These are phyloP conservation scores for Pythium rhizo-oryzae DNA, from an alignment of 352 stramenopile genomes.

Conservation along the genomic window DNA sequence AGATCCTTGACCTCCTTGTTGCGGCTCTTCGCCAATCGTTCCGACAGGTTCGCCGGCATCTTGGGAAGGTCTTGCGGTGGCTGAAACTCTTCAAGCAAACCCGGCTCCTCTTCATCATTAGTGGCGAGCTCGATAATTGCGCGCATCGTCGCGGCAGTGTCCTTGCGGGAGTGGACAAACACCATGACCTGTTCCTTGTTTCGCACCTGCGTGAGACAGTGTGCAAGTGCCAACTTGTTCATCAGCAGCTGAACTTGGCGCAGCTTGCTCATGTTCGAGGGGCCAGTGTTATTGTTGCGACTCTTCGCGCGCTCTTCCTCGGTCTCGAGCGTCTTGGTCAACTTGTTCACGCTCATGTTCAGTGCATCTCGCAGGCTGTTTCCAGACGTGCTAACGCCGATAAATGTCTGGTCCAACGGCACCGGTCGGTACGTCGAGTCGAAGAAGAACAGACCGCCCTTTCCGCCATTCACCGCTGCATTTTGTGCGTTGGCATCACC, in stretches of 20 bases:
- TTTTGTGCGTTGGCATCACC: slow-evolving; percentile 60
- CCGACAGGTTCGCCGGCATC: slow-evolving; percentile 52
- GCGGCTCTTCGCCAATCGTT: slow-evolving; percentile 91
- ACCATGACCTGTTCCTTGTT: slow-evolving; percentile 96
- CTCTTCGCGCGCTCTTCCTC: slow-evolving; percentile 40
- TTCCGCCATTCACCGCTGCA: slow-evolving; percentile 69
- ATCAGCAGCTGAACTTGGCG: slow-evolving; percentile 79
- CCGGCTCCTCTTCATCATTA: slow-evolving; percentile 60
- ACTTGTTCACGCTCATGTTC: slow-evolving; percentile 44
- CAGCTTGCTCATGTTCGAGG: slow-evolving; percentile 54
- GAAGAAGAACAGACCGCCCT: slow-evolving; percentile 97
- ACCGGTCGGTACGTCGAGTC: slow-evolving; percentile 98
- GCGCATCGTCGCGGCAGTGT: slow-evolving; percentile 95
- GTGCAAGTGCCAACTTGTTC: slow-evolving; percentile 81
- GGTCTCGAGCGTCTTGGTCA: slow-evolving; percentile 50
- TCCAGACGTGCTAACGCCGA: slow-evolving; percentile 92
- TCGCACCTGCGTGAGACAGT: slow-evolving; percentile 69
- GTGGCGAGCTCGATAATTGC: slow-evolving; percentile 91
- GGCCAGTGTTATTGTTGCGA: slow-evolving; percentile 10
- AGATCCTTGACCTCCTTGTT: slow-evolving; percentile 96
- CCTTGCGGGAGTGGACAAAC: slow-evolving; percentile 99
- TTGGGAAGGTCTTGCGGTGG: slow-evolving; percentile 53
- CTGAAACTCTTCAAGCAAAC: slow-evolving; percentile 59
- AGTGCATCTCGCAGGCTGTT: slow-evolving; percentile 65
- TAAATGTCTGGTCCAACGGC: slow-evolving; percentile 98